Evolutionary conservation across 805 yeast species (phyloP).

Genomic region (Metschnikowia orientalis): DNA sequence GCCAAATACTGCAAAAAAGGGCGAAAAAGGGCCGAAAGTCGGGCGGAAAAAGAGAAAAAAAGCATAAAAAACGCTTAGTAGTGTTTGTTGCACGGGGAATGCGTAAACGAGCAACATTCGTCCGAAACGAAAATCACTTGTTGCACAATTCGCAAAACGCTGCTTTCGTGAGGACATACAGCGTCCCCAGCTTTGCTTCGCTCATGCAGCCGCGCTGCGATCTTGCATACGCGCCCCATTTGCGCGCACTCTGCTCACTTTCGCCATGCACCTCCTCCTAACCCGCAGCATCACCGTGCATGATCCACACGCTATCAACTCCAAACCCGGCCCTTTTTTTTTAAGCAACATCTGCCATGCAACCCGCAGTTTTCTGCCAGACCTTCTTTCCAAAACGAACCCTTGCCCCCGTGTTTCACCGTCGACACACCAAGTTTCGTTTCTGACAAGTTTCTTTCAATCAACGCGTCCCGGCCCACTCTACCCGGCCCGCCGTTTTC

Average conservation of each 20-base stretch:
- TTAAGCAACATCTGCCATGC: slow-evolving; percentile 3
- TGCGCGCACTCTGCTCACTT: neutral
- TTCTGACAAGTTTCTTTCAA: slow-evolving; percentile 2
- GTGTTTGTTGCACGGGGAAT: neutral
- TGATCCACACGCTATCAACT: slow-evolving; percentile 3
- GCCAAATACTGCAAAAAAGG: slow-evolving; percentile 4
- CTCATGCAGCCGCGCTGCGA: slow-evolving; percentile 1
- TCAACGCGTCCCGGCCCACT: neutral
- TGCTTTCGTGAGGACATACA: slow-evolving; percentile 3
- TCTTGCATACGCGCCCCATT: neutral
- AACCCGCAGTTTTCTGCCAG: too few relatives aligned
- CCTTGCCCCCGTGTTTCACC: neutral
- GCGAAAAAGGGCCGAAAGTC: neutral
- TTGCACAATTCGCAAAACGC: neutral
- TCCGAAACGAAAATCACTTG: slow-evolving; percentile 5
- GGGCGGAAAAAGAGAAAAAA: neutral
- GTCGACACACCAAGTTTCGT: slow-evolving; percentile 1
- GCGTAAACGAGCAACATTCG: slow-evolving; percentile 2
- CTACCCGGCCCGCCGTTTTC: too few relatives aligned
- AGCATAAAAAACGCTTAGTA: neutral
- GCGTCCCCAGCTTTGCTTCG: slow-evolving; percentile 1
- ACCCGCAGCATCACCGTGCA: too few relatives aligned
- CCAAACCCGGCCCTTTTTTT: slow-evolving; percentile 4
- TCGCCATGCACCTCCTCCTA: too few relatives aligned
- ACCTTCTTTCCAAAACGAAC: too few relatives aligned